Evolutionary conservation across 345 rosid species (phyloP).

Genomic region (Mallotus nudiflorus): DNA sequence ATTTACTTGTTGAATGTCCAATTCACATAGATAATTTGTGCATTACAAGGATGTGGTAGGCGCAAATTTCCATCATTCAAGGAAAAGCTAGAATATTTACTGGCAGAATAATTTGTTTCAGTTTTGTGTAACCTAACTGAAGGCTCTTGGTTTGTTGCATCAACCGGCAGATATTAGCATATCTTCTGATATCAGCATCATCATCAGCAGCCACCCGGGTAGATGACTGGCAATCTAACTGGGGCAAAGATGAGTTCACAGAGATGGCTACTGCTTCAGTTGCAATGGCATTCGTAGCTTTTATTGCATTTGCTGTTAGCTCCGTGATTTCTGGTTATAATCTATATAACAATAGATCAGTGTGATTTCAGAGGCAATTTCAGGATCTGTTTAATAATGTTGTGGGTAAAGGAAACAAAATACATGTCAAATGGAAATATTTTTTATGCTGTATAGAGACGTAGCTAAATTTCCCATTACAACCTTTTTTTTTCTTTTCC

Average conservation of each 20-base stretch:
- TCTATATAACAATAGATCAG: constrained; percentile 46
- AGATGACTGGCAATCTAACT: constrained; percentile 90
- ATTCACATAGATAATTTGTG: background rate
- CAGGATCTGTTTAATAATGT: background rate
- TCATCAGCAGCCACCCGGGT: constrained; percentile 94
- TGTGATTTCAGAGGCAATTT: constrained; percentile 20
- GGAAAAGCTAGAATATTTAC: background rate
- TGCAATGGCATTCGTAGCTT: constrained; percentile 75
- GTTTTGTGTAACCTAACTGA: background rate
- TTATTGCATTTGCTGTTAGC: constrained; percentile 72
- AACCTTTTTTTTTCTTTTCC: background rate
- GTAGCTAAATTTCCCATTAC: background rate
- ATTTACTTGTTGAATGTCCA: background rate
- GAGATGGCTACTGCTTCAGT: constrained; percentile 90
- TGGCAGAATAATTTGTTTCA: background rate
- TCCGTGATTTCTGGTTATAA: constrained; percentile 75
- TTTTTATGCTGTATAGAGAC: constrained; percentile 23
- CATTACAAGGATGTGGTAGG: background rate
- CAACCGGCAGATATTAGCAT: constrained; percentile 66
- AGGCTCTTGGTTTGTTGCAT: constrained; percentile 5
- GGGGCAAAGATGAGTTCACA: constrained; percentile 99
- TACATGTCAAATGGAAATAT: background rate
- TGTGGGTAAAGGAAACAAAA: background rate
- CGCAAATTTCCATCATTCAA: background rate
- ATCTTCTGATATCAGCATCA: constrained; percentile 85